These are phyloP conservation scores for Chlamydomonas incerta DNA, from an alignment of 139 green algal genomes.

Conservation along the genomic window DNA sequence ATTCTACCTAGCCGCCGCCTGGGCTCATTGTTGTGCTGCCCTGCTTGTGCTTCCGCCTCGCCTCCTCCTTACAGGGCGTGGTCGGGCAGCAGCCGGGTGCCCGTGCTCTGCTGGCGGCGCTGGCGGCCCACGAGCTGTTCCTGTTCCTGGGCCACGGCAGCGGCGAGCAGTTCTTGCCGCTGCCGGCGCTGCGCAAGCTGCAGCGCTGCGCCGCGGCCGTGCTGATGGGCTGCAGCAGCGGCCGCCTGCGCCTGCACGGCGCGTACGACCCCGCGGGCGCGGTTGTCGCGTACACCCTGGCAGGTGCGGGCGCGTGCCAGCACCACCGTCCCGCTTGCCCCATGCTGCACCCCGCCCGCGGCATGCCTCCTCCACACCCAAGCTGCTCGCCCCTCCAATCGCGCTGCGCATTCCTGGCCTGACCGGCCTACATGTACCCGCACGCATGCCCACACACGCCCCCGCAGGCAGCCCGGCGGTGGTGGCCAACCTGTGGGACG, in stretches of 20 bases:
- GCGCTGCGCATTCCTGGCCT: too few relatives aligned
- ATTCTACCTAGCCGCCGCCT: not conserved
- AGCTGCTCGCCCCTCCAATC: too few relatives aligned
- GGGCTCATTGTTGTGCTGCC: not conserved
- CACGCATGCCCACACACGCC: too few relatives aligned
- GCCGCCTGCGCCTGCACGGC: conserved; percentile 62
- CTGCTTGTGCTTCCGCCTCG: too few relatives aligned
- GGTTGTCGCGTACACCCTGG: conserved; percentile 82
- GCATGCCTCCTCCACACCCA: too few relatives aligned
- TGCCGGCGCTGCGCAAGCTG: conserved; percentile 69
- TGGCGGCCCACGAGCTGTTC: conserved; percentile 80
- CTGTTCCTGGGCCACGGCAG: conserved; percentile 94
- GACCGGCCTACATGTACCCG: too few relatives aligned
- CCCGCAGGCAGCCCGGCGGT: conserved; percentile 80
- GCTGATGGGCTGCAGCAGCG: conserved; percentile 96
- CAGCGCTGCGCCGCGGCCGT: conserved; percentile 71
- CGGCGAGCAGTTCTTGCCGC: conserved; percentile 85
- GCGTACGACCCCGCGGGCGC: conserved; percentile 80
- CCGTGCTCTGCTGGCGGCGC: conserved; percentile 57
- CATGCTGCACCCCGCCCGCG: too few relatives aligned
- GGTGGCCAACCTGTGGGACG: conserved; percentile 95
- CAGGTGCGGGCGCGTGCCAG: conserved; percentile 71
- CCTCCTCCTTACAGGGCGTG: conserved; percentile 64
- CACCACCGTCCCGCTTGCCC: too few relatives aligned
- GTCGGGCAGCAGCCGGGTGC: conserved; percentile 54